phyloP scores from a whole-genome alignment of 2,329 filamentous ascomycete species.

The Talaromyces sp. region DNA sequence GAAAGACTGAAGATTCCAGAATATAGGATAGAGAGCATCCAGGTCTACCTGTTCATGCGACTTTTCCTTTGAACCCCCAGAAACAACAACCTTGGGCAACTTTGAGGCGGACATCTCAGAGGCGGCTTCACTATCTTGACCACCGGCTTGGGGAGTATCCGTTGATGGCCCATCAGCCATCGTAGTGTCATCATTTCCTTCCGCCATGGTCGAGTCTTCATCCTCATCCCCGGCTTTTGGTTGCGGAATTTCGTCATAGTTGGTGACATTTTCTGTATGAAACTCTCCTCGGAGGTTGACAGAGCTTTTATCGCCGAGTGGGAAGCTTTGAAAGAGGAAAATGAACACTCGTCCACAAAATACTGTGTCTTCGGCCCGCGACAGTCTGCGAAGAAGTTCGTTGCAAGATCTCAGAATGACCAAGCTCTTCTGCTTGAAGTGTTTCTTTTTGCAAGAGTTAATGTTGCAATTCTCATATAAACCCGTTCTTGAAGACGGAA shows the following conservation, averaged over 20 bases:
- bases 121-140: slow-evolving; percentile 16
- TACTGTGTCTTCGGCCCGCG: slow-evolving; percentile 93
- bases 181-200: slow-evolving; percentile 38
- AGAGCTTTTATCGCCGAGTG: slow-evolving; percentile 92
- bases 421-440: slow-evolving; percentile 81
- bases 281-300: slow-evolving; percentile 96
- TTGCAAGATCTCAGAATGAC: slow-evolving; percentile 94
- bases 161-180: slow-evolving; percentile 33
- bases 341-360: slow-evolving; percentile 98
- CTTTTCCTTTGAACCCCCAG: slow-evolving; percentile 21
- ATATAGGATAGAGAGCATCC: slow-evolving; percentile 80
- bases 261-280: slow-evolving; percentile 91
- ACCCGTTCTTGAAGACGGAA: neutral
- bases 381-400: slow-evolving; percentile 87
- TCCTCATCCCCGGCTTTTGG: slow-evolving; percentile 47
- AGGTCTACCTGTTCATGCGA: slow-evolving; percentile 60
- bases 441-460: slow-evolving; percentile 47
- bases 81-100: slow-evolving; percentile 31
- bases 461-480: neutral
- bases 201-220: slow-evolving; percentile 68
- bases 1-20: slow-evolving; percentile 89
- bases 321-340: slow-evolving; percentile 97
- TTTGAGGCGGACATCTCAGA: slow-evolving; percentile 11
- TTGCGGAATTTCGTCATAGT: slow-evolving; percentile 66
- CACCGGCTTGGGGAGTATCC: slow-evolving; percentile 23